Base-by-base conservation (phyloP, 345 rosid genomes). In the Jatropha curcas region DNA sequence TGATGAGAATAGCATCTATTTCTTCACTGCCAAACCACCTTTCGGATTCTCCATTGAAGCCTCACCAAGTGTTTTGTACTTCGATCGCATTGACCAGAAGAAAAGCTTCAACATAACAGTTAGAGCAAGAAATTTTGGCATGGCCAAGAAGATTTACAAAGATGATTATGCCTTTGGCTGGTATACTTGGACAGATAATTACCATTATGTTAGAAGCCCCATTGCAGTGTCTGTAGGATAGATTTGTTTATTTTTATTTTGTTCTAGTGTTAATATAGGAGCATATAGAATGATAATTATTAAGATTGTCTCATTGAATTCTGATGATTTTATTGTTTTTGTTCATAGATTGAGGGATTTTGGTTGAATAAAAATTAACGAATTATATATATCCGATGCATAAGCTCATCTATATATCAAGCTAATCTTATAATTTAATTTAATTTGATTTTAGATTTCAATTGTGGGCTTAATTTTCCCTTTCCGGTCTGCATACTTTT, bases 161-260 rank as follows among this genome's bases (percentile, higher is more conserved):
- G 81, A 79, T 70, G 83, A 67, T 5, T 92, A 87, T 78, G 85
- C 45, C 27, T 90, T 92, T 68, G 98, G 98, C 27, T 89, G 87
- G 93, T 94, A 82, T 67, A 82, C 81, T 68, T 94, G 96, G 97
- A 71, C 71, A 25, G 88, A 92, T 76, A 78, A 80, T 4, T 13
- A 65, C 60, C 89, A 89, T 68, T 48, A 22, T 37, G 98, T 92
- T 17, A 85, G 82, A 74, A 94, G 97, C 83, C 93, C 94, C 6
- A 72, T 90, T 45, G 93, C 86, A 12, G 72, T 88, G 19, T 86
- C 92, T 33, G 74, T 86, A 55, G 87, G 85, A 2, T 85, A 81
- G 66, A 0, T 4, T 58, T 19, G 11, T 34, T 11, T 25, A 27
- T 31, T 9, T 72, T 25, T 22, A 5, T 37, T 25, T 17, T 46